Evolutionary conservation across 1,284 basidiomycete genomes (phyloP), one percentile per base, ranked within the genome.

Genomic region (Cutaneotrichosporon cyanovorans): DNA sequence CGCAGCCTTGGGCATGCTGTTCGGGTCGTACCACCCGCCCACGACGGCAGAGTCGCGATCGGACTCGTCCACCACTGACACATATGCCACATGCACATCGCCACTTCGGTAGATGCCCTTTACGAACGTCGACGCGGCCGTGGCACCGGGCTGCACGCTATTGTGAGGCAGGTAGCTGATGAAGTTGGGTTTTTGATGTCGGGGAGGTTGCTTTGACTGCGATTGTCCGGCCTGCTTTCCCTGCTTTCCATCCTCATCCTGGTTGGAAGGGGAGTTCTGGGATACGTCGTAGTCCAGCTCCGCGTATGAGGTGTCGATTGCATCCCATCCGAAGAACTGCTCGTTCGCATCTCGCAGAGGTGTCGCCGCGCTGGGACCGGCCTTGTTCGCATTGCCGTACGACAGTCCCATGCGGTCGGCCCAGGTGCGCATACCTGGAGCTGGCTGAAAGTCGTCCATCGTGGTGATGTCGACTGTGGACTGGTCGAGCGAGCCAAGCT

Each of bases 11-110:
- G 64, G 64, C 38, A 68, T 46, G 48, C 66, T 64, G 16, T 59
- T 55, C 7, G 64, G 59, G 37, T 66, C 63, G 35, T 62, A 62
- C 66, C 66, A 68, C 0, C 66, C 66, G 19, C 63, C 66, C 0
- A 68, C 60, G 8, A 65, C 14, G n/a, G 32, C 7, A 34, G 11
- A 10, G 32, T 28, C 25, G 25, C 21, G n/a, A 28, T 35, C 37
- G 23, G 23, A 23, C 37, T 39, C 22, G 25, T 28, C 25, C 8
- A 12, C 25, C 8, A 28, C 25, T 7, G 25, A 7, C 8, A 28
- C 25, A 28, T 28, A 28, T 12, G 25, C 25, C 7, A 28, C 25
- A 28, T 28, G 7, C 8, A 28, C 25, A 7, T 28, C 25, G 25
- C 25, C 25, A 28, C 25, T 28, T 7, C 25, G 25, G 12, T 28